Base-by-base conservation (phyloP, 192 early-diverging fungal species). In the Coemansia sp. region DNA sequence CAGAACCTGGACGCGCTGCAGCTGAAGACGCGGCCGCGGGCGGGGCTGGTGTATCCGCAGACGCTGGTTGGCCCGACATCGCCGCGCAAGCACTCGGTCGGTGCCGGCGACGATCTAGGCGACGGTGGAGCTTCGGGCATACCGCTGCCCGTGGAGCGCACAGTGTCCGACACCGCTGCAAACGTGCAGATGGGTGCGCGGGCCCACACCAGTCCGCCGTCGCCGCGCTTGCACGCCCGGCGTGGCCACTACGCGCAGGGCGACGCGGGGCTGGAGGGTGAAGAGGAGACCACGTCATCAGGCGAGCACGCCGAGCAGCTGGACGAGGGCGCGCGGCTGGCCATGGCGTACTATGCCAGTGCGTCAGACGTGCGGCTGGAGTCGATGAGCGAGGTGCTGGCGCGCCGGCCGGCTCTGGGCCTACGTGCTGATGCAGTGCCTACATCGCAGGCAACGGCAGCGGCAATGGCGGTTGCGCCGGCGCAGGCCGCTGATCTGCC, bases 1-100 rank as follows among this genome's bases (percentile, higher is more conserved):
- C 54, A 77, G 44, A 77, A 77, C 28, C 67, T 77, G 10, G 74
- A 77, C 23, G 55, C 66, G 8, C 49, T 77, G 39, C 67, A 77
- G 49, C 38, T 70, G 12, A 72, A 65, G 28, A 30, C 57, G 8
- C 56, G 55, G 25, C 27, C 63, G 4, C 62, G 67, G 0, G 47
- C 58, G 8, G 55, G 58, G 10, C 34, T 70, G 4, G 53, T 51
- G 5, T 69, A 70, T 27, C 73, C 73, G n/a, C 73, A 70, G 50
- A 65, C 73, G 1, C 62, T 76, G 15, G 45, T 26, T 29, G 45
- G 50, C 10, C 62, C 66, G 12, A 69, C 32, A 38, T 76, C 73
- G 32, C 73, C 73, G 14, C 67, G 67, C 7, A 69, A 77, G 38
- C 74, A 66, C 35, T 69, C 74, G 46, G 58, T 66, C 4, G 69